Evolutionary conservation across 345 rosid species (phyloP).

Genomic region (Rhodamnia rubescens): DNA sequence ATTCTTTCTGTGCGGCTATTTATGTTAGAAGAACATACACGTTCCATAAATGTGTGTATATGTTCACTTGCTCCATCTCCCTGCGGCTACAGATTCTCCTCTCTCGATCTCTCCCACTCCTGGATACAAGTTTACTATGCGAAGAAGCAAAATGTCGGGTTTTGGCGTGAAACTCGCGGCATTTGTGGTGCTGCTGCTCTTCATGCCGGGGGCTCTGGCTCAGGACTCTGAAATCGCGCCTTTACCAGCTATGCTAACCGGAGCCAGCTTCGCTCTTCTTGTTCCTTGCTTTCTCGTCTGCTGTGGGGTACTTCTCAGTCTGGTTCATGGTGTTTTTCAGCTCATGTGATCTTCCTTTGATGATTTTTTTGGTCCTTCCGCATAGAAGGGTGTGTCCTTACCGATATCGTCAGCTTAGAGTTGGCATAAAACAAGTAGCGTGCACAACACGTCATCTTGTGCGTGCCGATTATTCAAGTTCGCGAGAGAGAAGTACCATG

Average conservation of each 20-base stretch:
- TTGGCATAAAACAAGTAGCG: not conserved
- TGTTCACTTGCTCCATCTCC: not conserved
- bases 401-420: not conserved
- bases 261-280: not conserved
- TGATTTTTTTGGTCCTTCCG: not conserved
- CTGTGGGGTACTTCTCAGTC: not conserved
- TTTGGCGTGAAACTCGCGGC: not conserved
- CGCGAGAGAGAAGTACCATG: not conserved
- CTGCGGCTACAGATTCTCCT: not conserved
- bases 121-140: not conserved
- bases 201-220: not conserved
- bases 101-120: not conserved
- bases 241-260: not conserved
- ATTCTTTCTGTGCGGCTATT: not conserved
- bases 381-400: not conserved
- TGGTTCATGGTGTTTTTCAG: not conserved
- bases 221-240: not conserved
- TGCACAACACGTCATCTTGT: not conserved
- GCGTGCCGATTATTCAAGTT: not conserved
- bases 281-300: not conserved
- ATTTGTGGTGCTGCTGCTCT: not conserved
- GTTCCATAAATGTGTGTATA: not conserved
- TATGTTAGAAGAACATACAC: not conserved
- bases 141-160: not conserved
- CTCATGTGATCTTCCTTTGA: not conserved